A percentile compares a stretch with the other conserved stretches of the same genome.
phyloP scores from a whole-genome alignment of 306 rosid genomes.

The Oemleria cerasiformis region DNA sequence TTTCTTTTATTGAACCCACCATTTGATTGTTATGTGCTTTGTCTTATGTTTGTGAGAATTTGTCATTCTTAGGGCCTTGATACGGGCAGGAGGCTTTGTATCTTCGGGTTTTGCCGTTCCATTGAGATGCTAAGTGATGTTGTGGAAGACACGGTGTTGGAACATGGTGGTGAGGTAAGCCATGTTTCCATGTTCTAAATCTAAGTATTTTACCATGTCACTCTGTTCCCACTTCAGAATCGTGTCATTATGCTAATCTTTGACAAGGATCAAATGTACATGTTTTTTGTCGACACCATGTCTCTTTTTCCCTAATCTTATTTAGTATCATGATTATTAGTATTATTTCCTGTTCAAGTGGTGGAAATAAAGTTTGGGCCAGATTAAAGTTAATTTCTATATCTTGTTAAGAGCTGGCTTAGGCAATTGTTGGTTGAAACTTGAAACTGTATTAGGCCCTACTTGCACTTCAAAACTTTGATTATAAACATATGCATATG shows the following conservation, averaged over 20 bases:
- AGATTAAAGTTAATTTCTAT: not conserved
- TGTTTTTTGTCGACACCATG: not conserved
- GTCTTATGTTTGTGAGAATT: constrained; percentile 18
- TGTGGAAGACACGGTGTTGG: constrained; percentile 90
- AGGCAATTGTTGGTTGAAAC: not conserved
- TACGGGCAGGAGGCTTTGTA: constrained; percentile 84
- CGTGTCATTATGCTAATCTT: not conserved
- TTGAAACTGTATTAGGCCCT: not conserved
- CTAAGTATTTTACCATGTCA: not conserved
- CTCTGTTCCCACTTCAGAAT: not conserved
- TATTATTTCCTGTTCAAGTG: not conserved
- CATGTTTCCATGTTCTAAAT: constrained; percentile 10
- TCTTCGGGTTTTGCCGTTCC: constrained; percentile 93
- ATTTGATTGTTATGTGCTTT: not conserved
- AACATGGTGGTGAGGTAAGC: constrained; percentile 95
- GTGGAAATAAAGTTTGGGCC: not conserved
- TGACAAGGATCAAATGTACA: not conserved
- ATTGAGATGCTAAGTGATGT: constrained; percentile 97
- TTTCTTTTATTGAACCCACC: not conserved
- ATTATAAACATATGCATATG: not conserved
- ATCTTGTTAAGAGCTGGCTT: not conserved
- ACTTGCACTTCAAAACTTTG: not conserved
- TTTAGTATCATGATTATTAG: not conserved
- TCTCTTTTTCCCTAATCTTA: not conserved
- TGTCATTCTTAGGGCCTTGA: constrained; percentile 74